Evolutionary conservation across 345 rosid genomes (phyloP).

Genomic region (Aegle marmelos): DNA sequence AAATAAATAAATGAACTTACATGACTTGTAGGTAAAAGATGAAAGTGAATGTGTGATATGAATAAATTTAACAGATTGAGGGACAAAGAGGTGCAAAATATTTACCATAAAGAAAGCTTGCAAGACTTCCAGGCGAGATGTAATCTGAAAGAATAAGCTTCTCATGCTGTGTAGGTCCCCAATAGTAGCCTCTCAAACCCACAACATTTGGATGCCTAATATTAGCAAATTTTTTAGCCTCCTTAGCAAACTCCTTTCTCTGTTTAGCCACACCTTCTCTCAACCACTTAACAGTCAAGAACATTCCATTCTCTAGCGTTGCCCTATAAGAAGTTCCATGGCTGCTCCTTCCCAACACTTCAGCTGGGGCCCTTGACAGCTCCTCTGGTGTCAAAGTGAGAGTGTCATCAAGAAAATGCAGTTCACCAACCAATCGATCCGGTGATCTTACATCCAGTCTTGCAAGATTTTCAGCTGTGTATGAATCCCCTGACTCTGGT

Average conservation of each 20-base stretch:
- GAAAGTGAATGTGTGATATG: neutral
- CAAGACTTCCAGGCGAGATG: slow-evolving; percentile 93
- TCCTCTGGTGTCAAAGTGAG: slow-evolving; percentile 88
- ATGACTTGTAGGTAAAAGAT: neutral
- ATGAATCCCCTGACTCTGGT: slow-evolving; percentile 92
- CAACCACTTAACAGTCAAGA: slow-evolving; percentile 94
- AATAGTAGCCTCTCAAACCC: slow-evolving; percentile 90
- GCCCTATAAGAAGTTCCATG: slow-evolving; percentile 97
- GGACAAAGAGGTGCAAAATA: slow-evolving; percentile 1
- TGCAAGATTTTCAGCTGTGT: slow-evolving; percentile 67
- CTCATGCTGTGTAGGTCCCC: slow-evolving; percentile 99
- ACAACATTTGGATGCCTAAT: slow-evolving; percentile 98
- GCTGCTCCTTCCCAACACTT: slow-evolving; percentile 96
- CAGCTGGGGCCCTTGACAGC: slow-evolving; percentile 95
- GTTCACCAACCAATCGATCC: slow-evolving; percentile 82
- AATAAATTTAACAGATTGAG: neutral
- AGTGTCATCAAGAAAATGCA: slow-evolving; percentile 89
- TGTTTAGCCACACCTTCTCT: slow-evolving; percentile 98
- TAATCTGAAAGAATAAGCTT: slow-evolving; percentile 96
- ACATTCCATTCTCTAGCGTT: slow-evolving; percentile 78
- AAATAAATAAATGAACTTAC: neutral
- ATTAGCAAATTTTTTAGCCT: slow-evolving; percentile 91
- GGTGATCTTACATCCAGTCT: slow-evolving; percentile 93
- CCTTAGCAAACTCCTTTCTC: slow-evolving; percentile 94
- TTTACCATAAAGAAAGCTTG: slow-evolving; percentile 95